These are phyloP conservation scores for Phytopythium aichiense DNA, from an alignment of 352 stramenopile genomes.

Conservation along the genomic window DNA sequence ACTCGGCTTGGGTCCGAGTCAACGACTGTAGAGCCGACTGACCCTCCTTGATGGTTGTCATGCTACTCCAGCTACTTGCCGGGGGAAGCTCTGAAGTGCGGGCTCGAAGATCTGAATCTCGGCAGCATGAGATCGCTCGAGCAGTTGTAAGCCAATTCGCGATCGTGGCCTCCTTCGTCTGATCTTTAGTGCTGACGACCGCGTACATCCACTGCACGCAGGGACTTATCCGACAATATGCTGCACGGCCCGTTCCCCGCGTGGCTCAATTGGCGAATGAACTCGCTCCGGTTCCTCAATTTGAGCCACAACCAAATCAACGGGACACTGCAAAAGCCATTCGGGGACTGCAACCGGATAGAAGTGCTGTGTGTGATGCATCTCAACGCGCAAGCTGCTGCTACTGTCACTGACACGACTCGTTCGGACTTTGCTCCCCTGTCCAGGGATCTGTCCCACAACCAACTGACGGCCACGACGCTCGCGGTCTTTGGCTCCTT, in stretches of 20 bases:
- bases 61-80: conserved; percentile 40
- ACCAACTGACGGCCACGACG: conserved; percentile 24
- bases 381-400: not conserved
- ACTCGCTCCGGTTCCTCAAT: conserved; percentile 56
- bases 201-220: conserved; percentile 7
- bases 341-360: conserved; percentile 52
- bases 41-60: not conserved
- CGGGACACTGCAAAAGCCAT: conserved; percentile 39
- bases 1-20: not conserved
- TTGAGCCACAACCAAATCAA: conserved; percentile 39
- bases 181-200: not conserved
- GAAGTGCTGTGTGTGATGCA: conserved; percentile 47
- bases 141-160: conserved; percentile 41
- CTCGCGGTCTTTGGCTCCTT: conserved; percentile 35
- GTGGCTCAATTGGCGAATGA: conserved; percentile 60
- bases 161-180: not conserved
- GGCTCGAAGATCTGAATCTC: conserved; percentile 47
- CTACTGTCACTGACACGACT: not conserved
- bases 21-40: not conserved
- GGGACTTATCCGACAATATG: conserved; percentile 52
- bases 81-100: conserved; percentile 40
- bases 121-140: conserved; percentile 68
- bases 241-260: conserved; percentile 45
- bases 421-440: not conserved
- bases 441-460: conserved; percentile 34